These are phyloP conservation scores for Dendrobium chrysotoxum DNA, from an alignment of 106 monocot species.

Conservation along the genomic window DNA sequence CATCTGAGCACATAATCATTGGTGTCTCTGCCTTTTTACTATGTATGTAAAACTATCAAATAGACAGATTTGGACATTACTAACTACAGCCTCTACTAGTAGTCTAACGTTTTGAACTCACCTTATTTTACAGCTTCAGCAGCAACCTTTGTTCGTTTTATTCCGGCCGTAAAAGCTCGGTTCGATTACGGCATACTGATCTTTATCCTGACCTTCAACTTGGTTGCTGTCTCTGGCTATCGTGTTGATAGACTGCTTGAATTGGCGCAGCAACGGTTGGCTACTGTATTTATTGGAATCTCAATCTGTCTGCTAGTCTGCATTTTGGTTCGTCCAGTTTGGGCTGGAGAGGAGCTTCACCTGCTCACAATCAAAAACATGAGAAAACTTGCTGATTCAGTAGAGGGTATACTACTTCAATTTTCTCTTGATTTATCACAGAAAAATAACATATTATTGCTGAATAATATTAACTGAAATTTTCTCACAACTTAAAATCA, in stretches of 20 bases:
- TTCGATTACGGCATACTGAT: conserved; percentile 50
- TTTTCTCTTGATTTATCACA: background rate
- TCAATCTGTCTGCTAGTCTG: conserved; percentile 29
- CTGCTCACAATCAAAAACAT: conserved; percentile 35
- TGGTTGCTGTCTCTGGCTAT: conserved; percentile 41
- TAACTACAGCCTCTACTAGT: background rate
- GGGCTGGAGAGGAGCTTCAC: conserved; percentile 58
- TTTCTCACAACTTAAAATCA: background rate
- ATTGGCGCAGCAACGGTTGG: conserved; percentile 24
- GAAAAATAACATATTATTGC: background rate
- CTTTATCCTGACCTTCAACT: background rate
- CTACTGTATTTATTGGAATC: conserved; percentile 29
- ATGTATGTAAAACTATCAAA: conserved; percentile 15
- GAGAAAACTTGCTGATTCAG: conserved; percentile 44
- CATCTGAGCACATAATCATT: conserved; percentile 30
- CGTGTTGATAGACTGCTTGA: conserved; percentile 29
- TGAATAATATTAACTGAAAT: background rate
- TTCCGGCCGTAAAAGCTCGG: conserved; percentile 30
- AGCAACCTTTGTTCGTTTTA: conserved; percentile 43
- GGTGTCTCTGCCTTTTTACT: conserved; percentile 41
- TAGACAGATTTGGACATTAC: background rate
- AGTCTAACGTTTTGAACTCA: background rate
- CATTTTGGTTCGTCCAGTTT: conserved; percentile 37
- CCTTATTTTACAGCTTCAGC: conserved; percentile 24
- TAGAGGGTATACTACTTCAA: conserved; percentile 29